phyloP scores from a whole-genome alignment of 2,329 filamentous ascomycete species.

The Fusarium sp. region DNA sequence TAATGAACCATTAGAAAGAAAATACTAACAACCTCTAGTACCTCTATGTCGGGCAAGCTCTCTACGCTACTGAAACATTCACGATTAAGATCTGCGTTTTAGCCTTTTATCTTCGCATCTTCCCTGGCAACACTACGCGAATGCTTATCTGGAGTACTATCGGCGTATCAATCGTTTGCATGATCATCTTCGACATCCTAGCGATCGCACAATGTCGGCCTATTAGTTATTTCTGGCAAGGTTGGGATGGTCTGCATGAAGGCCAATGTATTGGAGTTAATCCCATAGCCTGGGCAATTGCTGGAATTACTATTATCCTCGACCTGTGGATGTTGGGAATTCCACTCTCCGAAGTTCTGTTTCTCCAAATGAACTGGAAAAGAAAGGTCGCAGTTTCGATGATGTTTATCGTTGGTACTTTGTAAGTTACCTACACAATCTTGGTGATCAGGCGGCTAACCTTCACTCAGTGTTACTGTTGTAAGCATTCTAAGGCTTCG shows the following conservation, averaged over 20 bases:
- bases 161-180: neutral
- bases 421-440: neutral
- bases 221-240: slow-evolving; percentile 15
- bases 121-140: neutral
- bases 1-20: rapidly evolving
- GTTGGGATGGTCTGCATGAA: slow-evolving; percentile 9
- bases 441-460: neutral
- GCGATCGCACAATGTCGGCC: slow-evolving; percentile 13
- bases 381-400: neutral
- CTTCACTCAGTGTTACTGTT: neutral
- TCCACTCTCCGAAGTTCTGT: neutral
- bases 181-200: slow-evolving; percentile 2
- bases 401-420: slow-evolving; percentile 9
- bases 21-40: neutral
- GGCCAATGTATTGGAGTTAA: slow-evolving; percentile 17
- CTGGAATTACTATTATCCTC: neutral
- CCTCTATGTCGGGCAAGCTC: slow-evolving; percentile 5
- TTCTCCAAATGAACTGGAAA: slow-evolving; percentile 9
- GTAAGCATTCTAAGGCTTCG: slow-evolving; percentile 12
- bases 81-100: slow-evolving; percentile 12
- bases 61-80: slow-evolving; percentile 16
- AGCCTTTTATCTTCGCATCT: slow-evolving; percentile 24
- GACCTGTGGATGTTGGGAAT: slow-evolving; percentile 8
- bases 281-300: slow-evolving; percentile 15
- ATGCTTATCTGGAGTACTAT: slow-evolving; percentile 18